Base-by-base conservation (phyloP, 2,329 filamentous ascomycete genomes). In the Rutstroemia sp. region DNA sequence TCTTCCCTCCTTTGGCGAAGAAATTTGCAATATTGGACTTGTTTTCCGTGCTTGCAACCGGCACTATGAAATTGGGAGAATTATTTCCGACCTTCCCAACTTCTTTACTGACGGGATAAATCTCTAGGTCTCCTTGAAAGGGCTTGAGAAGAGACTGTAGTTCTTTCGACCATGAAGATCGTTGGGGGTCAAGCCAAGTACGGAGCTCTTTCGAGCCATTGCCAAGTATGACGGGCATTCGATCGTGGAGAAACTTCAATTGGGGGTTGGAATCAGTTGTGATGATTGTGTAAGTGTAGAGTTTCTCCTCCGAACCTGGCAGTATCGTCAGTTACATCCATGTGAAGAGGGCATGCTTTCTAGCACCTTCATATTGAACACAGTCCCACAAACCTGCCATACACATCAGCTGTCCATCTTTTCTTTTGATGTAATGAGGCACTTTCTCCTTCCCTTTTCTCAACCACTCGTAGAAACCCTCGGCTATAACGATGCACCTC, bases 401-500 rank as follows among this genome's bases (percentile, higher is more conserved):
- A 66, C 84, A 92, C 86, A 71, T 89, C 65, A 96, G 73, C 64
- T 84, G 80, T 0, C 88, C 88, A 69, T 97, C 92, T 63, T 84
- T 88, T 27, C 91, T 79, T 72, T 86, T 92, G 21, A 90, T 81
- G 66, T 85, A 96, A 71, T 97, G 85, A 10, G 94, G 92, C 1
- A 92, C 74, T 72, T 90, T 95, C 54, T 94, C 87, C 63, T 88
- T 92, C 1, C 79, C 79, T 65, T 86, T 89, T 71, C 92, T 92
- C 58, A 95, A 75, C 94, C 94, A 97, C 72, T 99, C 94, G 67
- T 90, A 99, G 72, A 97, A 99, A 1, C 94, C 94, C 71, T 96
- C 87, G 9, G 89, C 91, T 5, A 96, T 69, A 9, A 97, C 83
- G 21, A 97, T 77, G 70, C 94, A 97, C 30, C 94, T 80, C 73